A percentile compares a stretch with the other conserved stretches of the same genome.
phyloP scores from a whole-genome alignment of 495 filamentous ascomycete genomes.

The Amniculicola lignicola region DNA sequence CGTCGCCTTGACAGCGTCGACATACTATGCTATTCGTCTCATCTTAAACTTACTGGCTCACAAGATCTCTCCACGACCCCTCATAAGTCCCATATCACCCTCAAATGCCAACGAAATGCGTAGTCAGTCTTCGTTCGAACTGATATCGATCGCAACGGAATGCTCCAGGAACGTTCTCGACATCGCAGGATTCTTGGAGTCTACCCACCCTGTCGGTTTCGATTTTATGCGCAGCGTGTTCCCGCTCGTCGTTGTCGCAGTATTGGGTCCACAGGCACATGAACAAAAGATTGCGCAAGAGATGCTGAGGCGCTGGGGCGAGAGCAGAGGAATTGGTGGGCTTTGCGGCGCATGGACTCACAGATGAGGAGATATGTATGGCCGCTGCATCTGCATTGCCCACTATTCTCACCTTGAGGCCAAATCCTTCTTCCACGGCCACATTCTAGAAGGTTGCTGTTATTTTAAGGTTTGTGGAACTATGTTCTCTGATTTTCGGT shows the following conservation, averaged over 20 bases:
- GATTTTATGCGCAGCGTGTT: conserved; percentile 25
- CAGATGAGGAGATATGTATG: too few relatives aligned
- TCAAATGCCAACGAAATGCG: background rate
- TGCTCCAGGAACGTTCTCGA: conserved; percentile 7
- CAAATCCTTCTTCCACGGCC: too few relatives aligned
- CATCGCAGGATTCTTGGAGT: conserved; percentile 15
- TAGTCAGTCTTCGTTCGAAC: too few relatives aligned
- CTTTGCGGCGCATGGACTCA: conserved; percentile 13
- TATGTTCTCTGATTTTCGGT: too few relatives aligned
- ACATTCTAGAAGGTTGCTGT: too few relatives aligned
- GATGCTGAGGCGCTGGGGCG: conserved; percentile 24
- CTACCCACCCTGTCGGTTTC: conserved; percentile 22
- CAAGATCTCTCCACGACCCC: conserved; percentile 7
- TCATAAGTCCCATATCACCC: background rate
- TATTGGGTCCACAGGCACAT: conserved; percentile 5
- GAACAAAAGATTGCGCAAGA: conserved; percentile 4
- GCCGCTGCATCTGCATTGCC: too few relatives aligned
- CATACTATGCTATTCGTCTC: conserved; percentile 19
- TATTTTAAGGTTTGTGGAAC: too few relatives aligned
- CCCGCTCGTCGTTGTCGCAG: conserved; percentile 17
- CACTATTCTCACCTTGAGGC: too few relatives aligned
- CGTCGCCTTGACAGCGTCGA: conserved; percentile 10
- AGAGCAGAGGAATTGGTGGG: conserved; percentile 8
- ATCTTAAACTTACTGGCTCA: conserved; percentile 11
- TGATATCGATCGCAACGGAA: background rate